A percentile compares a stretch with the other conserved stretches of the same genome.
These are phyloP conservation scores for Stygiomarasmius scandens DNA, from an alignment of 1,284 basidiomycete species.

Conservation along the genomic window DNA sequence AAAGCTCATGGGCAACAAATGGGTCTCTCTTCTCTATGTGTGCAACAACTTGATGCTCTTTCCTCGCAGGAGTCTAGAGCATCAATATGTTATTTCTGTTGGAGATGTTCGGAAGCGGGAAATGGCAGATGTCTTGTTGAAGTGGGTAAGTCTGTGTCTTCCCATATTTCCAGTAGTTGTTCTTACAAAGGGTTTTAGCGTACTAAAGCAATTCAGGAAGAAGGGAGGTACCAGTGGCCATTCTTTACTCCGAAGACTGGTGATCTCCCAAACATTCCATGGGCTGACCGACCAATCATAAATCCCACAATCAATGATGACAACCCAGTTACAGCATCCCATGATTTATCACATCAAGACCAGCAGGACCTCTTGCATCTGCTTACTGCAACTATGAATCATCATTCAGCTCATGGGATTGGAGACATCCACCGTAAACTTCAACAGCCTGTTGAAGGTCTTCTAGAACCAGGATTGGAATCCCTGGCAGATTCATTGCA, in stretches of 20 bases:
- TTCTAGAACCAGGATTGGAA: not conserved
- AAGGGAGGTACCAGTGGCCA: slow-evolving; percentile 5
- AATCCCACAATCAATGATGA: not conserved
- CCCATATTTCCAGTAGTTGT: not conserved
- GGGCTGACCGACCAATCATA: slow-evolving; percentile 4
- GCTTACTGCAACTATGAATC: slow-evolving; percentile 2
- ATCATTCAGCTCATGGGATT: slow-evolving; percentile 4
- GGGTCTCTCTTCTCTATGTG: slow-evolving; percentile 3
- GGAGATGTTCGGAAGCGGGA: not conserved
- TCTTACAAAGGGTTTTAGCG: not conserved
- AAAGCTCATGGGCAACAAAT: not conserved
- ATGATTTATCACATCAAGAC: not conserved
- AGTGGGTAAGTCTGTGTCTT: slow-evolving; percentile 1
- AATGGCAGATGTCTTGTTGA: slow-evolving; percentile 4
- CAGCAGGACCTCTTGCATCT: not conserved
- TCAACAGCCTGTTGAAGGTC: not conserved
- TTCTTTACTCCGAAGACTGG: slow-evolving; percentile 2
- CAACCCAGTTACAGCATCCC: not conserved
- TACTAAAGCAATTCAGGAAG: not conserved
- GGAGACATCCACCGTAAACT: slow-evolving; percentile 7
- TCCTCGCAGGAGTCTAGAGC: not conserved
- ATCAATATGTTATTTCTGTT: not conserved
- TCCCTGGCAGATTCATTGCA: not conserved
- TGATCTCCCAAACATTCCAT: not conserved
- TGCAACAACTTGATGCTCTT: slow-evolving; percentile 2